A percentile compares a stretch with the other conserved stretches of the same genome.
These are phyloP conservation scores for Secale cereale DNA, from an alignment of 176 grass and related monocot genomes.

Conservation along the genomic window DNA sequence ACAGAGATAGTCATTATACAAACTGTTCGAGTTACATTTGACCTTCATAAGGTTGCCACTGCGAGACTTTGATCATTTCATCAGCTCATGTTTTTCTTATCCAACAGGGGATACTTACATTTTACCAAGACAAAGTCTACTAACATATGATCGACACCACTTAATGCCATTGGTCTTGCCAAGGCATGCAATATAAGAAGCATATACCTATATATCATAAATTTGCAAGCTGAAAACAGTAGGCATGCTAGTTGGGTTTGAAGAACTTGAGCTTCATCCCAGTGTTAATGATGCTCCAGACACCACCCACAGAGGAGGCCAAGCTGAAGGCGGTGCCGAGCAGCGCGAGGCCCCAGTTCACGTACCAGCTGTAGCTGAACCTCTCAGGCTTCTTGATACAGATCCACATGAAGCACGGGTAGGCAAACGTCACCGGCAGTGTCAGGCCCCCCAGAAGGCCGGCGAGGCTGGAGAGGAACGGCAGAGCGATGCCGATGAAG, in stretches of 20 bases:
- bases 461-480: constrained; percentile 88
- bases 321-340: constrained; percentile 79
- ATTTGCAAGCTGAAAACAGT: neutral
- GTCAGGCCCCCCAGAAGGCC: constrained; percentile 80
- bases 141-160: neutral
- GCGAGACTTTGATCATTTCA: neutral
- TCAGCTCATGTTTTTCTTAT: neutral
- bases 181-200: neutral
- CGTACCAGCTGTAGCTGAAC: constrained; percentile 85
- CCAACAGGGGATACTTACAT: neutral
- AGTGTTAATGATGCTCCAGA: constrained; percentile 88
- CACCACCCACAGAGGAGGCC: constrained; percentile 66
- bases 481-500: constrained; percentile 83
- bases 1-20: neutral
- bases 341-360: constrained; percentile 79
- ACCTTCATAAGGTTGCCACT: neutral
- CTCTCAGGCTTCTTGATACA: constrained; percentile 83
- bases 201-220: constrained; percentile 10
- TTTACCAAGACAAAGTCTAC: neutral
- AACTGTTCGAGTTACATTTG: neutral
- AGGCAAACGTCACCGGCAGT: constrained; percentile 86
- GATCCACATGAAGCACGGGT: constrained; percentile 99
- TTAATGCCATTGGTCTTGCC: constrained; percentile 12
- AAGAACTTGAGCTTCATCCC: constrained; percentile 98
- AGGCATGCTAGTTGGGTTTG: constrained; percentile 62